Conservation (phyloP, 106 monocot species). For the Allium sativum region DNA sequence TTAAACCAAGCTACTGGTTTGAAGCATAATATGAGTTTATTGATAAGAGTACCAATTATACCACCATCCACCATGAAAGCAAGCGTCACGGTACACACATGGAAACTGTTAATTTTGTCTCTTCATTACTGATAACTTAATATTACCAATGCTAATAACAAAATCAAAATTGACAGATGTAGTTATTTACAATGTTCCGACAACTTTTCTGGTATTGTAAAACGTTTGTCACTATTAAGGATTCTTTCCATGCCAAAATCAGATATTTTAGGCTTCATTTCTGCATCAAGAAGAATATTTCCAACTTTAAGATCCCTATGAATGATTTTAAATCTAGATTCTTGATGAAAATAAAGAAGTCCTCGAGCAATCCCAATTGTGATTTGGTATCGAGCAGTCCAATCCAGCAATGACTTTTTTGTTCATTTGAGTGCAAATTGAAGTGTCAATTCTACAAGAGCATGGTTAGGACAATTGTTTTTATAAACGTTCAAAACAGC, state of each 20-base stretch:
- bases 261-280: conserved; percentile 10
- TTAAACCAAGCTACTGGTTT: too few relatives aligned
- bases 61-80: too few relatives aligned
- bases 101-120: too few relatives aligned
- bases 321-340: conserved; percentile 8
- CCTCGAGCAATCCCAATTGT: conserved; percentile 5
- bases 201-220: conserved; percentile 1
- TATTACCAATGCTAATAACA: too few relatives aligned
- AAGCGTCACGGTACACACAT: too few relatives aligned
- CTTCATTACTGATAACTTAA: too few relatives aligned
- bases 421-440: neutral
- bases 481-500: too few relatives aligned
- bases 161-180: too few relatives aligned
- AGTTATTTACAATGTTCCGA: conserved; percentile 11
- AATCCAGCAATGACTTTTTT: conserved; percentile 5
- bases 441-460: neutral
- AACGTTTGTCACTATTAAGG: neutral
- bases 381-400: neutral
- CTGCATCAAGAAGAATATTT: conserved; percentile 8
- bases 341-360: conserved; percentile 12
- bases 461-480: too few relatives aligned
- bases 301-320: conserved; percentile 14
- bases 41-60: too few relatives aligned
- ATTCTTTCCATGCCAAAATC: conserved; percentile 13
- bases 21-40: too few relatives aligned